phyloP scores from a whole-genome alignment of 2,329 filamentous ascomycete species.

The Blastomyces silverae region DNA sequence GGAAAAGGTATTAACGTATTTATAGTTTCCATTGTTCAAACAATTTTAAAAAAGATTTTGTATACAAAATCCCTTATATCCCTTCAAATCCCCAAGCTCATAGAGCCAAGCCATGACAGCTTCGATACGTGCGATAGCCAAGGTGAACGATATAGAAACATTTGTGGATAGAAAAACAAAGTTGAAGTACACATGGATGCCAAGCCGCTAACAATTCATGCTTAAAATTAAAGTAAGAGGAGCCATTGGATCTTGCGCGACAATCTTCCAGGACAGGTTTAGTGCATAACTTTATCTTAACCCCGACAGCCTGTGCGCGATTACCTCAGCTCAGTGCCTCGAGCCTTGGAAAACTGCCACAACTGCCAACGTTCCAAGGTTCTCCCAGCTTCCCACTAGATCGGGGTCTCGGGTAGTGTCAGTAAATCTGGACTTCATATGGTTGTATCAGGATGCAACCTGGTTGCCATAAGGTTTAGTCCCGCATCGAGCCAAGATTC shows the following conservation, averaged over 20 bases:
- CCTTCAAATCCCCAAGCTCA: background rate
- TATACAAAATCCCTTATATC: background rate
- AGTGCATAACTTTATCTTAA: background rate
- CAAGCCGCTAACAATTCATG: conserved; percentile 2
- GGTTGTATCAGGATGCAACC: background rate
- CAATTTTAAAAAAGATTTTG: background rate
- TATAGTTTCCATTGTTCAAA: background rate
- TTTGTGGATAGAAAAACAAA: background rate
- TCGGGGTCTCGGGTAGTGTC: background rate
- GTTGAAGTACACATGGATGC: background rate
- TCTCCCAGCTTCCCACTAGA: background rate
- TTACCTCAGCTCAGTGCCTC: no score
- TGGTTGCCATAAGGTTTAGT: background rate
- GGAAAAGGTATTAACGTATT: background rate
- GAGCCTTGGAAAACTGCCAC: background rate
- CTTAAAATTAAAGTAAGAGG: background rate
- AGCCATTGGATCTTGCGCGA: background rate
- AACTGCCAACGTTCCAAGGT: background rate
- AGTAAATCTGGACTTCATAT: background rate
- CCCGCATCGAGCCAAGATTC: background rate
- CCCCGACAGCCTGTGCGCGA: background rate
- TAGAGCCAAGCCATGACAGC: background rate
- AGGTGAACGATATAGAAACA: background rate
- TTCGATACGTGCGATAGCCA: background rate
- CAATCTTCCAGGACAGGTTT: background rate